Evolutionary conservation across 352 stramenopile genomes (phyloP), one percentile per base, ranked within the genome.

Genomic region (Pythium angustatum): DNA sequence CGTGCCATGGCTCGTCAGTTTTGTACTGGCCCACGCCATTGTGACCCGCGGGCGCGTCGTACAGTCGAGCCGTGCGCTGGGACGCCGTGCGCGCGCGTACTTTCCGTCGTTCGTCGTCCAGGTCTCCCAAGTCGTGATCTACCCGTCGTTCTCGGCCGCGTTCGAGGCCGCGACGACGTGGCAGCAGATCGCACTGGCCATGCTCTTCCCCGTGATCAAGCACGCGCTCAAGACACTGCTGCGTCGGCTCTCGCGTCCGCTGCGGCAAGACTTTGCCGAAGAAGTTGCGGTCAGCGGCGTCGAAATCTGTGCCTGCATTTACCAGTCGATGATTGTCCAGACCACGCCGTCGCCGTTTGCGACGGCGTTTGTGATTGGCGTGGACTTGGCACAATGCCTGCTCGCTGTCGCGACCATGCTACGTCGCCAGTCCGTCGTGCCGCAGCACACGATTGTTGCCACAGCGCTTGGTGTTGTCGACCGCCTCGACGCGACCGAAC

Each of bases 271-370:
- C 6, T 11, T 24, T n/a, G 28, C 48, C 2, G 14, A 19, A 2
- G 48, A 55, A 10, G 27, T 11, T 7, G 48, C 48, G 5, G 28
- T 40, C 15, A 55, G 27, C 11, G 28, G 22, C 48, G 48, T 55
- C 27, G 48, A 55, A 30, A 55, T 55, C 30, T 28, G 48, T 40
- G 28, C 48, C 15, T 24, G 28, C 3, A 55, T 41, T 17, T 55
- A 55, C 28, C 48, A 55, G 26, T 11, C 28, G 3, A 41, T 41
- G 48, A 40, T 55, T 19, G 21, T 41, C 11, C 48, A 55, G 30
- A 21, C 12, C 19, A 55, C 48, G 3, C 28, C 48, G 28, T 55
- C 48, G 10, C 17, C 28, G 5, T 4, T 28, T 7, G 27, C 26
- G 48, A 55, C 48, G 3, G 48, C 22, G 27, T 9, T 41, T 9